Evolutionary conservation across 2,329 filamentous ascomycete genomes (phyloP).

Genomic region (Talaromyces amestolkiae): DNA sequence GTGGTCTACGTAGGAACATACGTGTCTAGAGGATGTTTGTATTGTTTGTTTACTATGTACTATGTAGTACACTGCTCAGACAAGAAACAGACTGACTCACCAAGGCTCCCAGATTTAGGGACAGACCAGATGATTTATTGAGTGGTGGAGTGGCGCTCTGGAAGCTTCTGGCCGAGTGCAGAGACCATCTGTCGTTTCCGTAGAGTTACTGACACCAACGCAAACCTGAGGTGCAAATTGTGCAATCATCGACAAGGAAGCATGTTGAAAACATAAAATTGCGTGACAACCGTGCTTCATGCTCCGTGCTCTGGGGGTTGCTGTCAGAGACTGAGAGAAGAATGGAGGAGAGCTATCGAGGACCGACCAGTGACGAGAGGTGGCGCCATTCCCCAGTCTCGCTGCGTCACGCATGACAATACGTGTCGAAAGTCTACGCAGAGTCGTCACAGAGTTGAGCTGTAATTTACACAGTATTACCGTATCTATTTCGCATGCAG

Average conservation of each 20-base stretch:
- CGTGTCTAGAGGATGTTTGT: not conserved
- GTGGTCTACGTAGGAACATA: not conserved
- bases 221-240: not conserved
- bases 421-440: not conserved
- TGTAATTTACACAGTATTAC: not conserved
- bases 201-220: not conserved
- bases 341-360: conserved; percentile 1
- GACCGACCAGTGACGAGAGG: not conserved
- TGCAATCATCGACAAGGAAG: not conserved
- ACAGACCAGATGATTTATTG: not conserved
- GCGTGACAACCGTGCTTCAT: not conserved
- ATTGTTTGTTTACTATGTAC: not conserved
- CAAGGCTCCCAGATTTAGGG: not conserved
- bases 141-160: conserved; percentile 9
- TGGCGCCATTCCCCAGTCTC: conserved; percentile 15
- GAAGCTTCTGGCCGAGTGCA: conserved; percentile 14
- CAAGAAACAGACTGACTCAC: not conserved
- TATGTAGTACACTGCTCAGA: not conserved
- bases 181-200: not conserved
- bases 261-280: conserved; percentile 1
- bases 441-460: not conserved
- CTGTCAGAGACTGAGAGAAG: not conserved
- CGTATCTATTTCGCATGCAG: not conserved
- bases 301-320: not conserved
- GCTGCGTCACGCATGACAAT: conserved; percentile 1